Evolutionary conservation across 352 stramenopile genomes (phyloP), one percentile per base, ranked within the genome.

Genomic region (Globisporangium spiculum): DNA sequence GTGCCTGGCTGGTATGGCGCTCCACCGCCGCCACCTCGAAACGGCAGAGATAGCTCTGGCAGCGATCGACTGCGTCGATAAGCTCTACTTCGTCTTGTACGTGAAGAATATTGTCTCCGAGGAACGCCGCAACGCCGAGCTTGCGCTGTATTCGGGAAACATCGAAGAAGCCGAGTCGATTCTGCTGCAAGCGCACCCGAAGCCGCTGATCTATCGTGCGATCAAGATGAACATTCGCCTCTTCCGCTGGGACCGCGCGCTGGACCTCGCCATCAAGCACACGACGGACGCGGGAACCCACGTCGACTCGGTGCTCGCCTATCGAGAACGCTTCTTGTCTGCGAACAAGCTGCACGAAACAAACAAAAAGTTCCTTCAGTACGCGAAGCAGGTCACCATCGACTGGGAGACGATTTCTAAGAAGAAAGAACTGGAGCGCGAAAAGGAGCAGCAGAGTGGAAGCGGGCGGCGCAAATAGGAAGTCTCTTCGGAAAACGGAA

Each of bases 191-290:
- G 87, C 92, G 0, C 89, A 91, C 38, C 93, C 92, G 1, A 84
- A 75, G 46, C 91, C 93, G 59, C 80, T 98, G 1, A 68, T 98
- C 10, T 98, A 98, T 67, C 88, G 93, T 53, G 91, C 93, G 27
- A 98, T 98, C 73, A 98, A 98, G 72, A 78, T 98, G 66, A 98
- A 98, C 69, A 75, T 98, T 48, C 78, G 90, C 10, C 70, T 97
- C 10, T 97, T 96, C 71, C 88, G 90, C 41, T 98, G 90, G 91
- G 80, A 95, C 48, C 77, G 90, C 20, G 93, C 93, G 2, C 70
- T 98, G 55, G 87, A 97, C 27, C 70, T 98, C 4, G 91, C 93
- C 5, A 86, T 97, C 53, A 94, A 97, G 67, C 83, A 97, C 82
- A 96, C 88, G 36, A 92, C 79, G 1, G 80, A 92, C 34, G 87